Evolutionary conservation across 352 stramenopile species (phyloP).

Genomic region (Phytophthora agathidicida): DNA sequence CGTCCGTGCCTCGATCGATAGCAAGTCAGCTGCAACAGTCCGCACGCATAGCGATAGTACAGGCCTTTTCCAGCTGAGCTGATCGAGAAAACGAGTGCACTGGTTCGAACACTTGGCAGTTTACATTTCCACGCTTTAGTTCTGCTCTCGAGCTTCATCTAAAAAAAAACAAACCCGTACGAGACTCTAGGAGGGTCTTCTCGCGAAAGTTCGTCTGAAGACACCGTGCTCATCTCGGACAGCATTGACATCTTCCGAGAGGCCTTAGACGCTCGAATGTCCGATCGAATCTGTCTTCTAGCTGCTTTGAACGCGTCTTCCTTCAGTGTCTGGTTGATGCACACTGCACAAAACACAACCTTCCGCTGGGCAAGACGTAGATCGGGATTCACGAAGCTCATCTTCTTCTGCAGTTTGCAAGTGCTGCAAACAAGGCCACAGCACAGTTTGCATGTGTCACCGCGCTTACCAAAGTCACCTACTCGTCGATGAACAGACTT

Average conservation of each 20-base stretch:
- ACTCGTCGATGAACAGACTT: constrained; percentile 13
- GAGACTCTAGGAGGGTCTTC: constrained; percentile 10
- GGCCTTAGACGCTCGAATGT: constrained; percentile 3
- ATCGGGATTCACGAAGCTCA: constrained; percentile 26
- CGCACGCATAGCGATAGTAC: too few relatives aligned
- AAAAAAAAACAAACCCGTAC: constrained; percentile 31
- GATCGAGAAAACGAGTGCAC: too few relatives aligned
- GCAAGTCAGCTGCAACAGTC: too few relatives aligned
- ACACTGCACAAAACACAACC: constrained; percentile 34
- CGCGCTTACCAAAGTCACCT: constrained; percentile 16
- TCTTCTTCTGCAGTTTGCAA: constrained; percentile 26
- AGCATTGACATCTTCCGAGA: constrained; percentile 8
- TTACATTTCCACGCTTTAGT: too few relatives aligned
- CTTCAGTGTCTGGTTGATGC: constrained; percentile 19
- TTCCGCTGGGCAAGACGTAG: constrained; percentile 23
- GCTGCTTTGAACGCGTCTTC: constrained; percentile 6
- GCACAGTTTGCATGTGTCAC: constrained; percentile 22
- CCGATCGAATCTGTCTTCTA: constrained; percentile 15
- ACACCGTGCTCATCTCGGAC: constrained; percentile 24
- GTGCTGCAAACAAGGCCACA: constrained; percentile 20
- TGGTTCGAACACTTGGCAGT: too few relatives aligned
- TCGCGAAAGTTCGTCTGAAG: neutral
- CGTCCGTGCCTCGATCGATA: too few relatives aligned
- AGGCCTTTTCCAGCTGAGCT: too few relatives aligned
- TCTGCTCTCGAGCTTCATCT: too few relatives aligned